Conservation (phyloP, 2,329 filamentous ascomycete species). For the Ophioceras dolichostomum region DNA sequence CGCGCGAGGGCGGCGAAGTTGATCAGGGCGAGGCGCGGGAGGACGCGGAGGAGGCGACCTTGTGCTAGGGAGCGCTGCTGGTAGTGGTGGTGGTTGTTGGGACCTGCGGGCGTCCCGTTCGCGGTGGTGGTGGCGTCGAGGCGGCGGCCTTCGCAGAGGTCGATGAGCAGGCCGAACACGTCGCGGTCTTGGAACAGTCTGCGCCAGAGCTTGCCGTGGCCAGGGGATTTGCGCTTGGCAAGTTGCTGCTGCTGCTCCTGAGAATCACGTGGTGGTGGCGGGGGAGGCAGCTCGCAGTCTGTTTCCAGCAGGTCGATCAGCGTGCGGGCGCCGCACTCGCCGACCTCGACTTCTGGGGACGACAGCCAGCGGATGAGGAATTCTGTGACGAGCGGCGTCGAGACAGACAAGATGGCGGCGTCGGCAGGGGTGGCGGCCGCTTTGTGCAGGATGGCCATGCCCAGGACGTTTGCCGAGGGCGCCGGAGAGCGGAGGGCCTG, state of each 20-base stretch:
- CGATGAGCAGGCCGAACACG: constrained; percentile 29
- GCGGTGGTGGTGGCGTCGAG: constrained; percentile 8
- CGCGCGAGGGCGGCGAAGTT: constrained; percentile 25
- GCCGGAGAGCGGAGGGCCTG: constrained; percentile 40
- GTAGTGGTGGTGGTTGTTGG: too few species aligned
- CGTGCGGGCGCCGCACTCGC: constrained; percentile 36
- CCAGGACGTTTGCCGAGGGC: constrained; percentile 44
- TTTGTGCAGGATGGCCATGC: constrained; percentile 43
- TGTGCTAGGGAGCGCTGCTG: constrained; percentile 37
- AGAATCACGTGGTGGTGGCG: constrained; percentile 9
- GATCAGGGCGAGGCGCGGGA: constrained; percentile 35
- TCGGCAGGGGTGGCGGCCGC: constrained; percentile 34
- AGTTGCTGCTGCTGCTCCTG: constrained; percentile 14
- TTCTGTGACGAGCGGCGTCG: constrained; percentile 33
- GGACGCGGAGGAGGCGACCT: constrained; percentile 36
- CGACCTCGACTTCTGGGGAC: constrained; percentile 40
- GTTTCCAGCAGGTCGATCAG: constrained; percentile 42
- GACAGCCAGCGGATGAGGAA: constrained; percentile 41
- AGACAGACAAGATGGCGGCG: constrained; percentile 34
- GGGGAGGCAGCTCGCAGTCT: constrained; percentile 32
- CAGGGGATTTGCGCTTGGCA: constrained; percentile 25
- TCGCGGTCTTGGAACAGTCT: constrained; percentile 33
- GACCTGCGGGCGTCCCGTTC: too few species aligned
- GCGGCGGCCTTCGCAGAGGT: constrained; percentile 19
- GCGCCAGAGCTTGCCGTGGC: constrained; percentile 41